Evolutionary conservation across 2,329 filamentous ascomycete species (phyloP), one percentile per base, ranked within the genome.

Genomic region (Setomelanomma holmii): DNA sequence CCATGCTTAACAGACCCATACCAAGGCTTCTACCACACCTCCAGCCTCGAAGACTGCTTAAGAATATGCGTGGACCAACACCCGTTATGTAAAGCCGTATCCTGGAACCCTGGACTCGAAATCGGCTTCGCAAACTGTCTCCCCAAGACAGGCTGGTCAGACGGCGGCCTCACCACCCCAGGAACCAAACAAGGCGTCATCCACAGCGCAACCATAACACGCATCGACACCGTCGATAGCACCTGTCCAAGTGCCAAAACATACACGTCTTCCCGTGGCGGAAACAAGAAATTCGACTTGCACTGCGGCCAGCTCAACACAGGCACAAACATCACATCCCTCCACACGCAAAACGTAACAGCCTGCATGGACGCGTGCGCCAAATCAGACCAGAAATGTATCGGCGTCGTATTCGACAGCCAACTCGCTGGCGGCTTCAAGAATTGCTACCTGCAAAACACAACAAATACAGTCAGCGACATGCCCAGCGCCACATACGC

Each of bases 401-500:
- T 66, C 1, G 68, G 65, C 16, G 43, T 70, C 0, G 40, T 68
- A 1, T 73, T 70, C 46, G 66, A 69, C 39, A 64, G 65, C 1
- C 57, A 36, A 0, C 56, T 73, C 5, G 20, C 45, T 1, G 50
- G 52, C 35, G 70, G 70, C 0, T 73, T 58, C 51, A 48, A 66
- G 7, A 73, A 73, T 49, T 72, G 69, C 60, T 70, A 71, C 23
- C 56, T 73, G 0, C 67, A 73, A 39, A 73, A 72, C 49, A 68
- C 67, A 0, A 66, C 66, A 4, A 55, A 42, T 10, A 56, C 65
- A 1, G 53, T 66, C 35, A 53, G 40, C 36, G 55, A 67, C 40
- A 47, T 58, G 23, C 36, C 60, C 5, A 51, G 40, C 1, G 56
- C 59, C 2, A 69, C 57, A 1, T 72, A 64, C 44, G 69, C 64